Base-by-base conservation (phyloP, 768 basidiomycete species). In the Podaxis sp. region DNA sequence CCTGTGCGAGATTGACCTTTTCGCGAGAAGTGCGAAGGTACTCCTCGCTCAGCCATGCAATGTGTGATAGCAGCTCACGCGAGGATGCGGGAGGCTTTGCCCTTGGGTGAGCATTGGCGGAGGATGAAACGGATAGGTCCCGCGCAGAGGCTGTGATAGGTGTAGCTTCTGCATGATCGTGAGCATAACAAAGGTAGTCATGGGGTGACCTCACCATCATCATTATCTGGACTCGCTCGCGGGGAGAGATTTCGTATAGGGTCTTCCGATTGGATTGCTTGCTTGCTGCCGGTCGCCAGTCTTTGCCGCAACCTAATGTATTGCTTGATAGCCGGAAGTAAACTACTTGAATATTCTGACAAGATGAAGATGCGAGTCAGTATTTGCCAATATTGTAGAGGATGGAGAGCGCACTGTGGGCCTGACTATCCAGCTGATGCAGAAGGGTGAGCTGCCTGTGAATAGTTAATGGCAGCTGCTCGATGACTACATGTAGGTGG, bases 391-490 rank as follows among this genome's bases (percentile, higher is more conserved):
- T 4, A 13, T 21, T 46, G 44, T 9, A 5, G 27, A 46, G 48
- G 16, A 14, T 21, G 10, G 57, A 38, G 47, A 44, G 65, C 77
- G 47, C 53, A 89, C 90, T 74, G 44, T 79, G 73, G 37, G 80
- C 77, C 69, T 90, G 85, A 58, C 84, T 77, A 65, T 93, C 92
- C 37, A 92, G 74, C 69, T 94, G 91, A 5, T 79, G 76, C 71
- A 92, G 80, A 32, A 94, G 75, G 32, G 81, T 78, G 67, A 86
- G 86, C 55, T 88, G 86, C 47, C 92, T 78, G 61, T 88, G 86
- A 21, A 93, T 70, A 27, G 88, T 86, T 57, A 91, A 73, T 0
- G 92, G 92, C 6, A 94, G 72, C 69, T 92, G 89, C 61, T 91
- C 89, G 55, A 93, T 79, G 51, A 87, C 91, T 94, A 61, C 10